Conservation (phyloP, 495 filamentous ascomycete genomes). For the Pyronema domesticum region DNA sequence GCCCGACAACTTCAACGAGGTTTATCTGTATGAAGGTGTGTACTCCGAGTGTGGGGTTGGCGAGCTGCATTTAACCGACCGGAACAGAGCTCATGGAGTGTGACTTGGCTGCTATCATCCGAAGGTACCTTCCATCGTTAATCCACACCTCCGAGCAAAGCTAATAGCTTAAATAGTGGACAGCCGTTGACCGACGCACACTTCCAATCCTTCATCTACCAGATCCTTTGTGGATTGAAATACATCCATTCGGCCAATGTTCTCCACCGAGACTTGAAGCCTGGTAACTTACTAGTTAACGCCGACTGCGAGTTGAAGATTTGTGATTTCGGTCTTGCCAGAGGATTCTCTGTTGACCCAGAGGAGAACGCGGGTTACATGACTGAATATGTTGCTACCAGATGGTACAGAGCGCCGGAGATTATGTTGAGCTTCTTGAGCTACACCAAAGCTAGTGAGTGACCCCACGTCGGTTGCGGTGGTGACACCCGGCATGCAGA, state of each 20-base stretch:
- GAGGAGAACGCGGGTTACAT: constrained; percentile 99
- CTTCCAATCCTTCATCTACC: constrained; percentile 90
- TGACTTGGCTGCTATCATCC: constrained; percentile 93
- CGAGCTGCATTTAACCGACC: constrained; percentile 10
- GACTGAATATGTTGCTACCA: constrained; percentile 97
- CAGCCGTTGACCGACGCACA: constrained; percentile 91
- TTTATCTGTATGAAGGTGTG: constrained; percentile 92
- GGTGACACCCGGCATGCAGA: neutral
- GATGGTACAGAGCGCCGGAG: constrained; percentile 97
- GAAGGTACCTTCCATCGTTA: constrained; percentile 25
- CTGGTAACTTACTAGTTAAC: constrained; percentile 91
- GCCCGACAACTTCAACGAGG: constrained; percentile 97
- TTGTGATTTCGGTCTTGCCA: constrained; percentile 90
- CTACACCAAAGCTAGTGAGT: constrained; percentile 97
- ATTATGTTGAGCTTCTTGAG: constrained; percentile 99
- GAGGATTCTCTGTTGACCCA: constrained; percentile 89
- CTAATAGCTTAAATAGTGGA: constrained; percentile 38
- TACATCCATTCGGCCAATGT: constrained; percentile 98
- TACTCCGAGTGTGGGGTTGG: neutral
- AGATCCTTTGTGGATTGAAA: constrained; percentile 89
- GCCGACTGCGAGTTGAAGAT: constrained; percentile 99
- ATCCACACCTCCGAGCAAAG: neutral
- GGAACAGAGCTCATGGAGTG: constrained; percentile 91
- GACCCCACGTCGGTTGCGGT: neutral
- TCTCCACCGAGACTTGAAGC: constrained; percentile 88